Evolutionary conservation across 2,329 filamentous ascomycete genomes (phyloP).

Genomic region (Trichoderma semiorbis): DNA sequence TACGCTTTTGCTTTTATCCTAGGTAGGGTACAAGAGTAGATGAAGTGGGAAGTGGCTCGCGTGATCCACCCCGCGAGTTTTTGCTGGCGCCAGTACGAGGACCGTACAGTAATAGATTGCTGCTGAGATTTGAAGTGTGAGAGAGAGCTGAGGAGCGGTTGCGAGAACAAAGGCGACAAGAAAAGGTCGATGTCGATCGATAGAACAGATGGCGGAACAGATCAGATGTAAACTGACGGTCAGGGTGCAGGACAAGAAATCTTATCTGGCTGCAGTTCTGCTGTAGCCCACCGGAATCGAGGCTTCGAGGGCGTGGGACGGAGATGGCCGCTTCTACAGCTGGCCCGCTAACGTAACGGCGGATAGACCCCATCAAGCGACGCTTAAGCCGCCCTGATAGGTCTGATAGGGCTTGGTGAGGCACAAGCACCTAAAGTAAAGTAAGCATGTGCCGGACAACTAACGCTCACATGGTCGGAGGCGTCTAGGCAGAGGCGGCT

Average conservation of each 20-base stretch:
- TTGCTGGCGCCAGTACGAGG: not conserved
- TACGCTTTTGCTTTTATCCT: conserved; percentile 11
- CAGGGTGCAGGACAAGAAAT: conserved; percentile 5
- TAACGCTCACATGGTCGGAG: conserved; percentile 5
- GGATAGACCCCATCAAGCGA: conserved; percentile 12
- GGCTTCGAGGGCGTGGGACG: conserved; percentile 16
- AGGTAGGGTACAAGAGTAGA: conserved; percentile 12
- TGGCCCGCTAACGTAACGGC: conserved; percentile 16
- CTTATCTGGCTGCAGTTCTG: conserved; percentile 10
- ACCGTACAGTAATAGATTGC: not conserved
- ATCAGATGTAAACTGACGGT: conserved; percentile 12
- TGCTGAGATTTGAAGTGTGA: not conserved
- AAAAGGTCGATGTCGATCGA: conserved; percentile 2
- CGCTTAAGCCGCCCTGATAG: conserved; percentile 15
- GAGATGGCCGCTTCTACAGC: conserved; percentile 16
- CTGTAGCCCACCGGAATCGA: not conserved
- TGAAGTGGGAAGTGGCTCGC: conserved; percentile 12
- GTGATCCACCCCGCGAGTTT: conserved; percentile 12
- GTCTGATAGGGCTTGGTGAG: conserved; percentile 17
- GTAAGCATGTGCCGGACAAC: conserved; percentile 6
- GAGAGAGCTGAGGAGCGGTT: not conserved
- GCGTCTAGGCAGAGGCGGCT: not conserved
- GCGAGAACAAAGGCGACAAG: not conserved
- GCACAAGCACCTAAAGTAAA: not conserved
- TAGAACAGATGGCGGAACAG: not conserved